Evolutionary conservation across 306 rosid genomes (phyloP).

Genomic region (Lathyrus aphaca): DNA sequence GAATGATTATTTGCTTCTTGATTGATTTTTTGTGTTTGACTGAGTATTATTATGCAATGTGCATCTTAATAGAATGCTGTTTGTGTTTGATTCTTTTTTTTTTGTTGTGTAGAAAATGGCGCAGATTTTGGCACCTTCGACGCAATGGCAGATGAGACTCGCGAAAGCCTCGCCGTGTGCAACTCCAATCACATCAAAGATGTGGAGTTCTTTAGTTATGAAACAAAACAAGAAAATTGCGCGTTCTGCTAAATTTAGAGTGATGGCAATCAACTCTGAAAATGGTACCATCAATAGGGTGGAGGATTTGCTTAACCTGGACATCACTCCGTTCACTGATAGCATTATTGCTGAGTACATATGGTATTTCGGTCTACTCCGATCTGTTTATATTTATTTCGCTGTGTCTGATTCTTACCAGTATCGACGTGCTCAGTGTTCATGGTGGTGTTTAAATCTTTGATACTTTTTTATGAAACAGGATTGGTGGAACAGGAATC

Average conservation of each 20-base stretch:
- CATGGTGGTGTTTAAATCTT: conserved; percentile 7
- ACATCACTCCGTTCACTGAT: conserved; percentile 78
- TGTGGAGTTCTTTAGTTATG: conserved; percentile 73
- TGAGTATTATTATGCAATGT: conserved; percentile 12
- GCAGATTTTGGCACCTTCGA: conserved; percentile 92
- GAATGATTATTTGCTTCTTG: conserved; percentile 14
- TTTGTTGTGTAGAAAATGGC: conserved; percentile 69
- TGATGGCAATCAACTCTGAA: conserved; percentile 61
- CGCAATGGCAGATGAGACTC: conserved; percentile 81
- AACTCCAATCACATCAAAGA: conserved; percentile 62
- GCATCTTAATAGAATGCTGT: conserved; percentile 20
- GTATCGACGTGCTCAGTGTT: neutral
- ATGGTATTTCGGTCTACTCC: conserved; percentile 57
- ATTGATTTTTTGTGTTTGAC: conserved; percentile 14
- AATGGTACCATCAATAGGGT: conserved; percentile 73
- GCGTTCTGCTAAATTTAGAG: conserved; percentile 65
- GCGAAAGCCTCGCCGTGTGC: conserved; percentile 56
- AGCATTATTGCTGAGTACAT: conserved; percentile 95
- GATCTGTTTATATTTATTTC: neutral
- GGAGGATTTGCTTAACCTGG: conserved; percentile 74
- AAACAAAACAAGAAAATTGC: conserved; percentile 73
- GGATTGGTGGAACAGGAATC: conserved; percentile 90
- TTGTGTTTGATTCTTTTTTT: neutral
- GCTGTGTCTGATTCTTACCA: too few species aligned
- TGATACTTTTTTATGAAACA: conserved; percentile 45